These are phyloP conservation scores for Aegilops bicornis DNA, from an alignment of 176 grass and related monocot species.

Conservation along the genomic window DNA sequence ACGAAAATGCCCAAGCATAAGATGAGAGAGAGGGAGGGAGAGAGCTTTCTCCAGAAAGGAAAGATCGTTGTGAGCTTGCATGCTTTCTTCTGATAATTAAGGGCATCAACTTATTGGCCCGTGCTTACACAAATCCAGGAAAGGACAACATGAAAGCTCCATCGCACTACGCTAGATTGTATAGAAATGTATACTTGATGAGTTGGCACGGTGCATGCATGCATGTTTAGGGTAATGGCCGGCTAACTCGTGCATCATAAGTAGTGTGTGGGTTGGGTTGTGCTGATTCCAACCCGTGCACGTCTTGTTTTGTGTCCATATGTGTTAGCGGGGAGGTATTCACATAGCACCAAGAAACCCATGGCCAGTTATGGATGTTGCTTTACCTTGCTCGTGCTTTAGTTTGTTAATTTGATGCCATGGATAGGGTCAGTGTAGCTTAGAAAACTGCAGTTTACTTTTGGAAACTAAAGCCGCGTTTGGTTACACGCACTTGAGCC, in stretches of 20 bases:
- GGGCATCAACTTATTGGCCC: slow-evolving; percentile 22
- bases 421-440: background rate
- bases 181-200: slow-evolving; percentile 12
- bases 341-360: slow-evolving; percentile 34
- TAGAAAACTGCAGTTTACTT: background rate
- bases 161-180: background rate
- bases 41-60: slow-evolving; percentile 5
- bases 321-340: slow-evolving; percentile 39
- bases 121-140: slow-evolving; percentile 18
- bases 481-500: background rate
- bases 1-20: background rate
- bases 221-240: slow-evolving; percentile 22
- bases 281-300: slow-evolving; percentile 35
- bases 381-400: slow-evolving; percentile 8
- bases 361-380: background rate
- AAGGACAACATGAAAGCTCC: slow-evolving; percentile 10
- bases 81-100: slow-evolving; percentile 14
- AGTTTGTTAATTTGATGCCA: slow-evolving; percentile 2
- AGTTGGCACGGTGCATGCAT: slow-evolving; percentile 8
- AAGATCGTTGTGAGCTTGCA: slow-evolving; percentile 12
- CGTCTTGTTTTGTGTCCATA: slow-evolving; percentile 5
- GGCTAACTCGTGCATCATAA: background rate
- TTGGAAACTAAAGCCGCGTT: background rate
- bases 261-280: background rate
- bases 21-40: too few relatives aligned